Evolutionary conservation across 345 rosid genomes (phyloP).

Genomic region (thale cress (Arabidopsis thaliana)): DNA sequence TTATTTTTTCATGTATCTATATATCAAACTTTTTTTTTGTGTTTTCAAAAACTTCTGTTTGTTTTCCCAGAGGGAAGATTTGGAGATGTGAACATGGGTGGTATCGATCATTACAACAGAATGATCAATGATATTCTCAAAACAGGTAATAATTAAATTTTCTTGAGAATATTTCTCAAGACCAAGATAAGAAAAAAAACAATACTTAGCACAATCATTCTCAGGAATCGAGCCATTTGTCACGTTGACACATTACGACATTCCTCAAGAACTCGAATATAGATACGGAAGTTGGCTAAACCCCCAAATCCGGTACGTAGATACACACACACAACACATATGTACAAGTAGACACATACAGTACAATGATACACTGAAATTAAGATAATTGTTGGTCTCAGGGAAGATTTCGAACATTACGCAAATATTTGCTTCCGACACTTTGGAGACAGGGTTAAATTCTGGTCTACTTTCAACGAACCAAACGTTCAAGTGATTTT

Average conservation of each 20-base stretch:
- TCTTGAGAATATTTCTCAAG: neutral
- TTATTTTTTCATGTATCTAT: neutral
- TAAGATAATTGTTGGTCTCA: constrained; percentile 13
- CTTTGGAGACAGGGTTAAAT: constrained; percentile 66
- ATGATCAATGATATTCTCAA: constrained; percentile 56
- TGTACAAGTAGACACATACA: neutral
- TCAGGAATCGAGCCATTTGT: constrained; percentile 83
- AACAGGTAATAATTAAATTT: constrained; percentile 47
- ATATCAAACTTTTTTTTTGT: neutral
- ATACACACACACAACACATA: neutral
- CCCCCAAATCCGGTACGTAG: constrained; percentile 55
- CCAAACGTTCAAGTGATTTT: constrained; percentile 57
- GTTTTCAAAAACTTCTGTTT: neutral
- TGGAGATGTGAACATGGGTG: constrained; percentile 65
- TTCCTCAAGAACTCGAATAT: constrained; percentile 75
- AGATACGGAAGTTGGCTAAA: constrained; percentile 81
- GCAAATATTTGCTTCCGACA: constrained; percentile 60
- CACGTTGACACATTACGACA: constrained; percentile 68
- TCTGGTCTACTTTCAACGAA: constrained; percentile 72
- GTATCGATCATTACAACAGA: constrained; percentile 61
- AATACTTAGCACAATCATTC: constrained; percentile 14
- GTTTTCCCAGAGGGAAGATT: constrained; percentile 63
- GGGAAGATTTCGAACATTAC: constrained; percentile 66
- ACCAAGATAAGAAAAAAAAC: neutral
- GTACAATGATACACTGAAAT: neutral